Conservation (phyloP, 768 basidiomycete genomes). For the Naganishia onofrii region DNA sequence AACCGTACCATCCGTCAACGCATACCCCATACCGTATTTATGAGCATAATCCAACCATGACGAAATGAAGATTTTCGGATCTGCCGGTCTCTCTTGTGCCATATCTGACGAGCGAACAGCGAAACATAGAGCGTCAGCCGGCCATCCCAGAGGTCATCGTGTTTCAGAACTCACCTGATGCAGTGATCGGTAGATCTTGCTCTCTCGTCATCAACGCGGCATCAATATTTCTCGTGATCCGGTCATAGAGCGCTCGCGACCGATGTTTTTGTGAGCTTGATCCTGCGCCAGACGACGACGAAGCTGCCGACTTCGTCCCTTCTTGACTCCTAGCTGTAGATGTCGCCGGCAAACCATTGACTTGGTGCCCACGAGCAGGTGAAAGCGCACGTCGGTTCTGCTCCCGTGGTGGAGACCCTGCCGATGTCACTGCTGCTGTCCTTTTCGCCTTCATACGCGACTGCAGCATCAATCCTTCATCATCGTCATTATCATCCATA, state of each 20-base stretch:
- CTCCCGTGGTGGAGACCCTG: slow-evolving; percentile 11
- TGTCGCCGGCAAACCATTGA: slow-evolving; percentile 1
- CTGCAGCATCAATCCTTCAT: slow-evolving; percentile 48
- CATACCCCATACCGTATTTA: slow-evolving; percentile 99
- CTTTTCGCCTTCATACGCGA: slow-evolving; percentile 49
- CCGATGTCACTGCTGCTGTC: slow-evolving; percentile 16
- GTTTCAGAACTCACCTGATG: slow-evolving; percentile 57
- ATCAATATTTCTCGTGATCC: slow-evolving; percentile 59
- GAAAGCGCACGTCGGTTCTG: slow-evolving; percentile 14
- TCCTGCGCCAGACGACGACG: background rate
- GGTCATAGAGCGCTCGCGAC: slow-evolving; percentile 61
- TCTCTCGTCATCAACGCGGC: slow-evolving; percentile 69
- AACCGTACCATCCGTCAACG: slow-evolving; percentile 88
- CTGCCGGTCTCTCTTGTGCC: slow-evolving; percentile 11
- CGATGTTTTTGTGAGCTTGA: slow-evolving; percentile 46
- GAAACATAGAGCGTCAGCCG: background rate
- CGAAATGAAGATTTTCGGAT: slow-evolving; percentile 81
- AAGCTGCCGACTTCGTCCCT: background rate
- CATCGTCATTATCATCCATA: slow-evolving; percentile 54
- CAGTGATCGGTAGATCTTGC: slow-evolving; percentile 64
- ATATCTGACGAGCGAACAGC: slow-evolving; percentile 35
- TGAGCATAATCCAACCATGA: slow-evolving; percentile 99
- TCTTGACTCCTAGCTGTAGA: background rate
- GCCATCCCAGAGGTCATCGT: background rate
- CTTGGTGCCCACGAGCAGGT: slow-evolving; percentile 14